Percentiles rank a stretch among this genome's conserved stretches.
Evolutionary conservation across 305 asterid genomes (phyloP).

Genomic region (Fraxinus angustifolia): DNA sequence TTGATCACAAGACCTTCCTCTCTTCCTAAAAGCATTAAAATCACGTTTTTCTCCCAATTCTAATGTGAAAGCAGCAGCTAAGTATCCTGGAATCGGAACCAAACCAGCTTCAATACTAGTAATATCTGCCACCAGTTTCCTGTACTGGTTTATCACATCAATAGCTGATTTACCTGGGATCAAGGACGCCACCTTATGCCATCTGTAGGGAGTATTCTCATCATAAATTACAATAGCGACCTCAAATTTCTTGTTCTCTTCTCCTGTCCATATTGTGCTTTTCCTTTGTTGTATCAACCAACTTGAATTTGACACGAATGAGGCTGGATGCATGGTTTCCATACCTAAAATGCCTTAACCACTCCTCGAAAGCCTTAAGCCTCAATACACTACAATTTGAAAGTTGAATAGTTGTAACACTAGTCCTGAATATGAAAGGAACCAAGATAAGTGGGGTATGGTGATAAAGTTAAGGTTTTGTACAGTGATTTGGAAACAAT

Average conservation of each 20-base stretch:
- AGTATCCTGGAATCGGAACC: constrained; percentile 69
- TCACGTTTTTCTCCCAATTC: constrained; percentile 44
- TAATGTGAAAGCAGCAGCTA: constrained; percentile 50
- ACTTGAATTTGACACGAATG: constrained; percentile 18
- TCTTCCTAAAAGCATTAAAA: constrained; percentile 49
- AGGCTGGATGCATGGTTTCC: constrained; percentile 38
- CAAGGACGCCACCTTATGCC: neutral
- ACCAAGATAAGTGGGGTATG: neutral
- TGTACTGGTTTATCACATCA: neutral
- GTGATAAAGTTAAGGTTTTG: constrained; percentile 9
- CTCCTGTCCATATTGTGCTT: constrained; percentile 58
- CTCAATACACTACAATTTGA: neutral
- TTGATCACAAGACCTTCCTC: constrained; percentile 53
- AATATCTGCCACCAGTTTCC: constrained; percentile 65
- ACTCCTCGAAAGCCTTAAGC: neutral
- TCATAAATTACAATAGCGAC: constrained; percentile 70
- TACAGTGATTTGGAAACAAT: constrained; percentile 10
- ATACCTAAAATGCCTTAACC: constrained; percentile 6
- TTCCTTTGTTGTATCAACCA: constrained; percentile 30
- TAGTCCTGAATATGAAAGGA: neutral
- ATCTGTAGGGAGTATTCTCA: constrained; percentile 30
- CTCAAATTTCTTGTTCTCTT: constrained; percentile 78
- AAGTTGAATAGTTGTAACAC: neutral
- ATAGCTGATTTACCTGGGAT: neutral
- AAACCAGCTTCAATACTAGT: constrained; percentile 79